Evolutionary conservation across 2,329 filamentous ascomycete genomes (phyloP).

Genomic region (Zymoseptoria ardabiliae): DNA sequence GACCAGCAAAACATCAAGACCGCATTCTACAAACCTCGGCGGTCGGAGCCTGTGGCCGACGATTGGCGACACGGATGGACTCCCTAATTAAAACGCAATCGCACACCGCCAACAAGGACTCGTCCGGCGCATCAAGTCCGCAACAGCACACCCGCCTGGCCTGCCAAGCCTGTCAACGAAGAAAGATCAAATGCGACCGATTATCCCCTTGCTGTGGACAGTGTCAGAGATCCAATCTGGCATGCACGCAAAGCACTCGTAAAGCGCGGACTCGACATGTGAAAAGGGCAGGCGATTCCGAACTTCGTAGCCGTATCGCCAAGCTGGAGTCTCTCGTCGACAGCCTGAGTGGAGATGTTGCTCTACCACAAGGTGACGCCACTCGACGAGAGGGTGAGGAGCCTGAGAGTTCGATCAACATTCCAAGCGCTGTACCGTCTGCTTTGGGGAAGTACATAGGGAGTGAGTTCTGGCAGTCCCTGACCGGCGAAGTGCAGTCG

Average conservation of each 20-base stretch:
- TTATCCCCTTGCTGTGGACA: constrained; percentile 24
- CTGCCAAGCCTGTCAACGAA: constrained; percentile 27
- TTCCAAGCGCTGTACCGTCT: not conserved
- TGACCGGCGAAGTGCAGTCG: constrained; percentile 24
- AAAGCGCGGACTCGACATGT: constrained; percentile 23
- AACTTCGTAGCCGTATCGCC: constrained; percentile 23
- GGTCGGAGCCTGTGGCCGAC: too few relatives aligned
- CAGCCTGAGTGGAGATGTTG: constrained; percentile 23
- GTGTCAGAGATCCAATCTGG: constrained; percentile 21
- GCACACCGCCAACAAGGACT: not conserved
- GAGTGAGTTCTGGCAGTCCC: constrained; percentile 24
- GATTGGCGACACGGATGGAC: not conserved
- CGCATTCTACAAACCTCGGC: too few relatives aligned
- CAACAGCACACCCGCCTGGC: constrained; percentile 22
- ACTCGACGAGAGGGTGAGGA: not conserved
- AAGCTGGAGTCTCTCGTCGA: constrained; percentile 27
- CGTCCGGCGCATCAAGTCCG: not conserved
- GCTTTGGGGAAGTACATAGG: constrained; percentile 17
- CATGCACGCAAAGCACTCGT: constrained; percentile 19
- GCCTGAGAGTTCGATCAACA: not conserved
- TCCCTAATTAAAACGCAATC: not conserved
- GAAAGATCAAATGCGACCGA: constrained; percentile 26
- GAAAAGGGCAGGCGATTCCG: constrained; percentile 21
- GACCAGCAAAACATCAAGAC: not conserved
- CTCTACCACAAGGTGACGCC: not conserved